A percentile compares a stretch with the other conserved stretches of the same genome.
phyloP scores from a whole-genome alignment of 169 alveolate species.

The Plasmodium billcollinsi region DNA sequence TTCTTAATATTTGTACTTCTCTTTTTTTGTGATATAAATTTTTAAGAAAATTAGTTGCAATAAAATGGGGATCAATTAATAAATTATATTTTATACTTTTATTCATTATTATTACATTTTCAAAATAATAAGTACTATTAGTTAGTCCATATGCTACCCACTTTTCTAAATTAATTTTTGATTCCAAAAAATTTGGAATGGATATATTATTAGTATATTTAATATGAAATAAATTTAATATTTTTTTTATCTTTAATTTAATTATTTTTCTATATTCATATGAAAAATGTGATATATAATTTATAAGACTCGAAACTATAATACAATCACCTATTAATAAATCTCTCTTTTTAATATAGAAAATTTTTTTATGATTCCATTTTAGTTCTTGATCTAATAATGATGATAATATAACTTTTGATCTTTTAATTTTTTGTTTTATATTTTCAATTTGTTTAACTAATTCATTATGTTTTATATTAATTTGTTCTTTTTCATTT shows the following conservation, averaged over 20 bases:
- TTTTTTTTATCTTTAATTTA: constrained; percentile 31
- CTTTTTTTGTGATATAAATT: constrained; percentile 48
- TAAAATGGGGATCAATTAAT: constrained; percentile 76
- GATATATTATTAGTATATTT: constrained; percentile 34
- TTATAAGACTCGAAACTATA: constrained; percentile 38
- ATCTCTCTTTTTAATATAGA: constrained; percentile 47
- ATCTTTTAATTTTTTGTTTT: constrained; percentile 56
- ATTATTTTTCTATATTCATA: constrained; percentile 59
- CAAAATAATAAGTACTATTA: constrained; percentile 54
- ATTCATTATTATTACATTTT: constrained; percentile 69
- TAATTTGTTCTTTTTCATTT: constrained; percentile 63
- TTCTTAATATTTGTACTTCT: constrained; percentile 61
- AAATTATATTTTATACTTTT: constrained; percentile 63
- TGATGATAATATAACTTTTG: constrained; percentile 48
- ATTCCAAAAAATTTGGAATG: constrained; percentile 30
- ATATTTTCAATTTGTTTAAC: constrained; percentile 55
- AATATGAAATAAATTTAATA: constrained; percentile 13
- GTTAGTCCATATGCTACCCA: constrained; percentile 75
- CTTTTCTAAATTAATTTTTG: constrained; percentile 66
- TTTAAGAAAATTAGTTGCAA: constrained; percentile 67
- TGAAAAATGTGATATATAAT: constrained; percentile 59
- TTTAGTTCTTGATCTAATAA: constrained; percentile 60
- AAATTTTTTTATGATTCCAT: constrained; percentile 58
- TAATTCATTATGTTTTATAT: constrained; percentile 34
- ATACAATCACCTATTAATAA: constrained; percentile 67